Base-by-base conservation (phyloP, 148 eudicot species). In the Polygonum maritimum region DNA sequence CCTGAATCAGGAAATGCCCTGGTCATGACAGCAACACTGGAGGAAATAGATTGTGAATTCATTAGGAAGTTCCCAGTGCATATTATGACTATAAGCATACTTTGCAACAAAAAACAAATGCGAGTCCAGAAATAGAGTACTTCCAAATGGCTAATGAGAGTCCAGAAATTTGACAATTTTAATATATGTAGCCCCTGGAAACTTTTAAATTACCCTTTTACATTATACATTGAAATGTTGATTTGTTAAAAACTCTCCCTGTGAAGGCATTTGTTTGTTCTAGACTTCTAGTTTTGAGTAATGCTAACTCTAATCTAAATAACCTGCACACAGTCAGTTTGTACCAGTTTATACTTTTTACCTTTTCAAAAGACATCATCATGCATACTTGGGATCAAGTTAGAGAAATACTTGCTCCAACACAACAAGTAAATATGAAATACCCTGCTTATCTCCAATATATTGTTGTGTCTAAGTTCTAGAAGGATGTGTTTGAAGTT, bases 21-120 rank as follows among this genome's bases (percentile, higher is more conserved):
- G 18, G 98, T 95, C 96, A 92, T 95, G 80, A 95, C 96, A 75
- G 94, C 98, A 87, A 92, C 96, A 89, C 98, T 95, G 84, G 62
- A 82, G 69, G 47, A 78, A 79, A 52, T 21, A 63, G 75, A 67
- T 48, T 36, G 71, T 67, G 16, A 63, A 31, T 18, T 76, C 40
- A 51, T 51, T 18, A 51, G 19, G 16, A 16, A 18, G 16, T 51
- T n/a, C 16, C 16, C n/a, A 51, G 4, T 51, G 55, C 55, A 16
- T 44, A 7, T 51, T 18, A 51, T 15, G 55, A 14, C 55, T 51
- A 16, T 14, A 51, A 51, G 55, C 55, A 51, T 51, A 51, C 55
- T 51, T 51, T 15, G 55, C 55, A 51, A 51, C 19, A 51, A 51
- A 51, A 51, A 18, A 12, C 19, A n/a, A 51, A 51, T 5, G 11